Evolutionary conservation across 1,284 basidiomycete genomes (phyloP).

Genomic region (Moniliella sp.): DNA sequence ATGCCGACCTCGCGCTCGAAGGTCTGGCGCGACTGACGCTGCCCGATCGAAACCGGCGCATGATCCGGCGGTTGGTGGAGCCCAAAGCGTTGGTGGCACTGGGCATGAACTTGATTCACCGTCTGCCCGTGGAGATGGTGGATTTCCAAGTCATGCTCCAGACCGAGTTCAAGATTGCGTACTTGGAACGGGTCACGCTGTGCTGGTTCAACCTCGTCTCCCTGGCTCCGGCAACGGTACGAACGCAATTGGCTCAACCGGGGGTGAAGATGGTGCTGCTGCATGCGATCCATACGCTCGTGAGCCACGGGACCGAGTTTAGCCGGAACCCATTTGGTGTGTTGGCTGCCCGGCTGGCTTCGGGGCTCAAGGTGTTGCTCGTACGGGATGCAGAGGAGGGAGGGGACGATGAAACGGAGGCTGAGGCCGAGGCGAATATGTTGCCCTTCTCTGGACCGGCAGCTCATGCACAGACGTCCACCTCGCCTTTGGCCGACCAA

Average conservation of each 20-base stretch:
- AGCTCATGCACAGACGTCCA: too few species aligned
- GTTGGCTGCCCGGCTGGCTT: slow-evolving; percentile 53
- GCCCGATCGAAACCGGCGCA: slow-evolving; percentile 56
- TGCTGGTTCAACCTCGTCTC: slow-evolving; percentile 67
- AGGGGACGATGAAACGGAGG: too few species aligned
- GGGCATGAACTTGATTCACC: slow-evolving; percentile 51
- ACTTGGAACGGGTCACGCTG: slow-evolving; percentile 57
- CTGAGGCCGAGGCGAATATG: too few species aligned
- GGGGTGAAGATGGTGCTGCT: slow-evolving; percentile 35
- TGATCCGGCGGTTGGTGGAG: slow-evolving; percentile 46
- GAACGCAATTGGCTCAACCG: slow-evolving; percentile 42
- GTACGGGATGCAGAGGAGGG: slow-evolving; percentile 57
- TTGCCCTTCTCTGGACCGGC: too few species aligned
- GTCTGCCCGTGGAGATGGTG: slow-evolving; percentile 54
- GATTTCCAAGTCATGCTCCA: slow-evolving; percentile 53
- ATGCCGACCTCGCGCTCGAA: slow-evolving; percentile 58
- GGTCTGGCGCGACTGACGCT: slow-evolving; percentile 56
- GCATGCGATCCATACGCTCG: slow-evolving; percentile 35
- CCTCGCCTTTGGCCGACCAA: too few species aligned
- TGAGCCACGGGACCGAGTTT: slow-evolving; percentile 40
- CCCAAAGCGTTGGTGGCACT: slow-evolving; percentile 42
- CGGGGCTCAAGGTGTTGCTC: slow-evolving; percentile 63
- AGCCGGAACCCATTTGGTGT: slow-evolving; percentile 43
- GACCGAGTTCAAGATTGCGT: slow-evolving; percentile 47
- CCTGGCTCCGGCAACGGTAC: slow-evolving; percentile 52